Conservation (phyloP, 805 yeast species). For the Pichia eremophila region DNA sequence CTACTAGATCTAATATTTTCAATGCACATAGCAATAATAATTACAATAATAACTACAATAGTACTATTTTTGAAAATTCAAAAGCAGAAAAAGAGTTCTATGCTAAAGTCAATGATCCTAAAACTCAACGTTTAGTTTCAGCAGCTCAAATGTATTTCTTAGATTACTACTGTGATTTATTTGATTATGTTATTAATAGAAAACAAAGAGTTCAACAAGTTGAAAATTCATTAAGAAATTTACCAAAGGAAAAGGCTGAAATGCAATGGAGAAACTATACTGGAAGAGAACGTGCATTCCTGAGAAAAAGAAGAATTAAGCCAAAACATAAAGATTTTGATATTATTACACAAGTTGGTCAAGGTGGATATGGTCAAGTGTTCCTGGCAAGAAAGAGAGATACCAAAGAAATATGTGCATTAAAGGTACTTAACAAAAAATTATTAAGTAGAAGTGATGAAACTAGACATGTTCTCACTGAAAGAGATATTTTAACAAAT, state of each 20-base stretch:
- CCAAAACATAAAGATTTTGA: slow-evolving; percentile 94
- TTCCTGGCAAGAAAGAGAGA: slow-evolving; percentile 90
- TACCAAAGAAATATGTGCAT: slow-evolving; percentile 90
- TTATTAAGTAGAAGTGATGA: slow-evolving; percentile 84
- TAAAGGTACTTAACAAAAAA: slow-evolving; percentile 83
- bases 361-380: slow-evolving; percentile 99
- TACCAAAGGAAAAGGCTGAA: slow-evolving; percentile 31
- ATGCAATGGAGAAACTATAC: slow-evolving; percentile 70
- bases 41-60: too few species aligned
- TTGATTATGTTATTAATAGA: slow-evolving; percentile 83
- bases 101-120: slow-evolving; percentile 54
- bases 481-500: slow-evolving; percentile 93
- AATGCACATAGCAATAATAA: too few species aligned
- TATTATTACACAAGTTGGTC: slow-evolving; percentile 96
- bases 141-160: slow-evolving; percentile 91
- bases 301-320: slow-evolving; percentile 82
- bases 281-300: slow-evolving; percentile 73
- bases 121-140: slow-evolving; percentile 76
- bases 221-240: slow-evolving; percentile 37
- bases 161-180: slow-evolving; percentile 92
- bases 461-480: slow-evolving; percentile 91
- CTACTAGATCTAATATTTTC: too few species aligned
- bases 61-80: slow-evolving; percentile 11
- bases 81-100: slow-evolving; percentile 37
- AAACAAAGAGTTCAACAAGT: slow-evolving; percentile 74